These are phyloP conservation scores for Cryptococcus neoformans DNA, from an alignment of 1,284 basidiomycete species.

Conservation along the genomic window DNA sequence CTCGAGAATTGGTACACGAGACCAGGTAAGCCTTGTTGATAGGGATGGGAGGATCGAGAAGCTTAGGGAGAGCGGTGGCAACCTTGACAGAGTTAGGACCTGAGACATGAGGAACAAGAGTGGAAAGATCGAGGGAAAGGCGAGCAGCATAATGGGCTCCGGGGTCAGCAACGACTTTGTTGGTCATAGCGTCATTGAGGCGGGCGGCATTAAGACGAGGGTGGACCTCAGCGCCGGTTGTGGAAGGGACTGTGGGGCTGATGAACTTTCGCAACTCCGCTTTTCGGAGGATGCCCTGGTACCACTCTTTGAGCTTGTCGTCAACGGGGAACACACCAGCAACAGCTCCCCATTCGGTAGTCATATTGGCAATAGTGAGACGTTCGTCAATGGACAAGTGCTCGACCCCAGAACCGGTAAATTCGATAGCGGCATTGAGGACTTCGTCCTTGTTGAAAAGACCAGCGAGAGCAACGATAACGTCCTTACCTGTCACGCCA, in stretches of 20 bases:
- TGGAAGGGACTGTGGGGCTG: conserved; percentile 25
- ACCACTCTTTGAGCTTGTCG: conserved; percentile 78
- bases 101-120: conserved; percentile 91
- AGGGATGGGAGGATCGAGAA: conserved; percentile 69
- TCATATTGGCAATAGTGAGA: conserved; percentile 97
- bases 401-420: conserved; percentile 86
- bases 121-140: conserved; percentile 87
- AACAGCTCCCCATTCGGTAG: conserved; percentile 98
- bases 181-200: conserved; percentile 63
- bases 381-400: conserved; percentile 85
- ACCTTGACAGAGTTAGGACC: conserved; percentile 98
- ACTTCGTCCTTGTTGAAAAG: conserved; percentile 98
- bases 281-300: conserved; percentile 71
- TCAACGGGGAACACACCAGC: conserved; percentile 96
- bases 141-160: conserved; percentile 83
- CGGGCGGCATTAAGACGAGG: conserved; percentile 79
- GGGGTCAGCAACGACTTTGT: conserved; percentile 65
- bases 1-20: conserved; percentile 96
- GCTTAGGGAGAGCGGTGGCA: conserved; percentile 79
- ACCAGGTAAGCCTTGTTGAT: conserved; percentile 99
- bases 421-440: conserved; percentile 97
- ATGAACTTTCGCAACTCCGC: conserved; percentile 75
- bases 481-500: conserved; percentile 97
- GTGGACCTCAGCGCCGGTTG: conserved; percentile 56
- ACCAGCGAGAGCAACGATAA: conserved; percentile 95